A percentile compares a stretch with the other conserved stretches of the same genome.
phyloP scores from a whole-genome alignment of 2,329 filamentous ascomycete genomes.

The Fusarium subglutinans region DNA sequence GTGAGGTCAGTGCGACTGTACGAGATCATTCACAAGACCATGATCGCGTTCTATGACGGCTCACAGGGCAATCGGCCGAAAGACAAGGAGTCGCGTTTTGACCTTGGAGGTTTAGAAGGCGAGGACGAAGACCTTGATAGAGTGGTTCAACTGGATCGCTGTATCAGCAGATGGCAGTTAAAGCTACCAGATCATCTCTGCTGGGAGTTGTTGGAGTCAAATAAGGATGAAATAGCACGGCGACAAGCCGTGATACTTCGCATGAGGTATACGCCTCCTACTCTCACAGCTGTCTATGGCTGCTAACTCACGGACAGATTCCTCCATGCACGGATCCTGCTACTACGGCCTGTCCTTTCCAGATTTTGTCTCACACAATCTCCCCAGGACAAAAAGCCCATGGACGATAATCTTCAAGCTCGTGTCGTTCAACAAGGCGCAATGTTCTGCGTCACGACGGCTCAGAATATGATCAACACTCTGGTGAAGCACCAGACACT shows the following conservation, averaged over 20 bases:
- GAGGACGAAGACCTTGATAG: conserved; percentile 44
- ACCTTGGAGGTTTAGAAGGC: neutral
- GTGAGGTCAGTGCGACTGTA: conserved; percentile 49
- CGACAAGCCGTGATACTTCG: conserved; percentile 48
- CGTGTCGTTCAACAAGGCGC: conserved; percentile 48
- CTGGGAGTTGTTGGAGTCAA: conserved; percentile 24
- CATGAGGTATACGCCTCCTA: conserved; percentile 41
- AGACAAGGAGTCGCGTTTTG: neutral
- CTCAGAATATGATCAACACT: conserved; percentile 46
- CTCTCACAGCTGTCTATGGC: neutral
- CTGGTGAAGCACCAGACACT: conserved; percentile 44
- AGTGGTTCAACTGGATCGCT: conserved; percentile 46
- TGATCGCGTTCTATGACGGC: conserved; percentile 43
- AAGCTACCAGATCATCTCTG: conserved; percentile 41
- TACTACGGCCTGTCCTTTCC: conserved; percentile 47
- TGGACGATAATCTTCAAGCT: conserved; percentile 37
- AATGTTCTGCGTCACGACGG: conserved; percentile 47
- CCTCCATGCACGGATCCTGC: conserved; percentile 48
- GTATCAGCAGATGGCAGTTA: conserved; percentile 46
- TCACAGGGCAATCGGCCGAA: conserved; percentile 1
- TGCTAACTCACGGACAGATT: conserved; percentile 28
- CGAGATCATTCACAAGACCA: conserved; percentile 49
- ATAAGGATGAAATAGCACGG: conserved; percentile 39
- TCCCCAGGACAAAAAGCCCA: neutral
- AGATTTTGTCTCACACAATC: conserved; percentile 45